Base-by-base conservation (phyloP, 2,329 filamentous ascomycete genomes). In the Dactylellina drechsleri region DNA sequence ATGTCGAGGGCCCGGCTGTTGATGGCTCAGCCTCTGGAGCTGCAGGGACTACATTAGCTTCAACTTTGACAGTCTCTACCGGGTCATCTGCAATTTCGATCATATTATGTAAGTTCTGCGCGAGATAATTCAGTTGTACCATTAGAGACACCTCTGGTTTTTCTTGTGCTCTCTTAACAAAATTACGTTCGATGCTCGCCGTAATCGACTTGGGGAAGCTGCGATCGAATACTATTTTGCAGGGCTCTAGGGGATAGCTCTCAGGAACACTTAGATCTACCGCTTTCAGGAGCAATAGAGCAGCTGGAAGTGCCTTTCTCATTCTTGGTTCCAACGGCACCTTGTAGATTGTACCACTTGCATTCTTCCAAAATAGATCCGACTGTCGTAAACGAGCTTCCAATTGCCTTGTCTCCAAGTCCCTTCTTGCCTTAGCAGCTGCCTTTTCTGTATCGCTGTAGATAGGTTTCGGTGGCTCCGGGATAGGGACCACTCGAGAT, bases 311-410 rank as follows among this genome's bases (percentile, higher is more conserved):
- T 36, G 75, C 41, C 31, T 68, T 54, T 47, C 58, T 77, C 65
- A 68, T 71, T 28, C 60, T 67, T 12, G 77, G 64, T 15, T 78
- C 77, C 31, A 78, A 45, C 18, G 77, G 77, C 8, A 78, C 72
- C 12, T 74, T 73, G 62, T 68, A 78, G 15, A 56, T 64, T 2
- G 66, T 77, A 50, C 77, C 77, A 57, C 61, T 72, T 4, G 62
- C 54, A 53, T 72, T 76, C 62, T 75, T 77, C 50, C 61, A 66
- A 53, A 78, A 78, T n/a, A 77, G 47, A 43, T 53, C 45, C 12
- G 77, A 78, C 28, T 73, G 66, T 61, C 77, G 65, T 20, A 78
- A 57, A 43, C 77, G 59, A 36, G 77, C 70, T 57, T 78, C 77
- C 26, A 78, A 56, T 28, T 78, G 77, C 18, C 70, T 76, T 41